These are phyloP conservation scores for Ophiostoma ulmi DNA, from an alignment of 2,329 filamentous ascomycete species.

Conservation along the genomic window DNA sequence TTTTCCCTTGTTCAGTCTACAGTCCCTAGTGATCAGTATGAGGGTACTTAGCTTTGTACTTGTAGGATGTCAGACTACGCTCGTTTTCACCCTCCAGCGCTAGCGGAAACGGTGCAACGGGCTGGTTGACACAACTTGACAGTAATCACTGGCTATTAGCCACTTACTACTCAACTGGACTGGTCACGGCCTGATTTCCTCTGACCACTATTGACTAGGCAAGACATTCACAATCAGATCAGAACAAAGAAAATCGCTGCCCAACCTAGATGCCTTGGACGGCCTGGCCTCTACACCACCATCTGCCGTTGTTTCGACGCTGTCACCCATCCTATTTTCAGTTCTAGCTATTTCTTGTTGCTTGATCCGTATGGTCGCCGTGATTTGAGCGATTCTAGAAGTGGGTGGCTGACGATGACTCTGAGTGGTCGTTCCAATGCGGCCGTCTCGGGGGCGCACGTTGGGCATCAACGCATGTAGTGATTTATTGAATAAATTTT, in stretches of 20 bases:
- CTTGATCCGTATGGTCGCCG: neutral
- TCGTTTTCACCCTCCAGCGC: neutral
- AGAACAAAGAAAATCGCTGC: neutral
- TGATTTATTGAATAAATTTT: neutral
- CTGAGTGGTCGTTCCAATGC: neutral
- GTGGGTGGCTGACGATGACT: neutral
- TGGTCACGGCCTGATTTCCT: neutral
- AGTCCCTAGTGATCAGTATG: neutral
- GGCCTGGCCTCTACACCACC: neutral
- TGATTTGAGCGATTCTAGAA: neutral
- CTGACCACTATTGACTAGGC: neutral
- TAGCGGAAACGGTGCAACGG: neutral
- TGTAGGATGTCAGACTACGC: neutral
- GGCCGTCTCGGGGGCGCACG: neutral
- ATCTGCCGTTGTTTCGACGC: neutral
- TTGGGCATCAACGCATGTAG: constrained; percentile 12
- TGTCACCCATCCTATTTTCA: neutral
- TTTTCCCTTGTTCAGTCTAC: neutral
- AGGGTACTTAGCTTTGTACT: neutral
- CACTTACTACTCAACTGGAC: neutral
- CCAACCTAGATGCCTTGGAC: neutral
- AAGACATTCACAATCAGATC: neutral
- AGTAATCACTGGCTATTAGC: neutral
- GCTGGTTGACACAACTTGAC: too few relatives aligned
- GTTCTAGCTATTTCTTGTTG: too few relatives aligned